phyloP scores from a whole-genome alignment of 2,329 filamentous ascomycete genomes.

The Ampelomyces quisqualis region DNA sequence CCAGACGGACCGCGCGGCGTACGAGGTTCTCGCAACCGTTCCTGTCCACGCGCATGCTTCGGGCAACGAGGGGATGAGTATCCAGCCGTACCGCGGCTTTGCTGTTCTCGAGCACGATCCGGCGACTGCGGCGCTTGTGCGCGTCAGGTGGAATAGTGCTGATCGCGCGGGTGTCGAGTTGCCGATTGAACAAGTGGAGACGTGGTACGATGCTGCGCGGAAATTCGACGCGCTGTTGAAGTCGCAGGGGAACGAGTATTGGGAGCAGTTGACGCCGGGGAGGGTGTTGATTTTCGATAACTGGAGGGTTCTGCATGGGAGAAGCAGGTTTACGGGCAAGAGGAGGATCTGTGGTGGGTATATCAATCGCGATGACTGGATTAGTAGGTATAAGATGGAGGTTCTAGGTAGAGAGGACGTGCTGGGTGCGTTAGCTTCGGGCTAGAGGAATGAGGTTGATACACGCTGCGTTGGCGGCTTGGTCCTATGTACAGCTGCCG shows the following conservation, averaged over 20 bases:
- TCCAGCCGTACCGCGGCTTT: conserved; percentile 68
- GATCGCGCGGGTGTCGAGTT: conserved; percentile 71
- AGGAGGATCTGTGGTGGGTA: conserved; percentile 90
- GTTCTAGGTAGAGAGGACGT: conserved; percentile 15
- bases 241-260: conserved; percentile 66
- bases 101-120: conserved; percentile 69
- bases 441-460: conserved; percentile 18
- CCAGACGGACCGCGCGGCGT: conserved; percentile 57
- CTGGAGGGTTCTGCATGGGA: conserved; percentile 88
- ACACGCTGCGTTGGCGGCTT: conserved; percentile 28
- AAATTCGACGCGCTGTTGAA: conserved; percentile 72
- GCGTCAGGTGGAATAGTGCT: conserved; percentile 91
- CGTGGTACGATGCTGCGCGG: conserved; percentile 79
- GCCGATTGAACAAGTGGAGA: conserved; percentile 53
- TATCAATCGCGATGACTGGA: conserved; percentile 33
- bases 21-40: conserved; percentile 57
- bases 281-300: conserved; percentile 91
- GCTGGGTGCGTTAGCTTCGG: conserved; percentile 13
- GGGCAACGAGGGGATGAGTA: conserved; percentile 80
- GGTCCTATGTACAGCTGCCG: conserved; percentile 31
- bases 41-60: conserved; percentile 77
- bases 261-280: conserved; percentile 80
- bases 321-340: conserved; percentile 78
- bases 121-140: conserved; percentile 51
- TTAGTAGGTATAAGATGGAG: conserved; percentile 27